Evolutionary conservation across 73 alveolate genomes (phyloP), one percentile per base, ranked within the genome.

Genomic region (Stentor roeselii): DNA sequence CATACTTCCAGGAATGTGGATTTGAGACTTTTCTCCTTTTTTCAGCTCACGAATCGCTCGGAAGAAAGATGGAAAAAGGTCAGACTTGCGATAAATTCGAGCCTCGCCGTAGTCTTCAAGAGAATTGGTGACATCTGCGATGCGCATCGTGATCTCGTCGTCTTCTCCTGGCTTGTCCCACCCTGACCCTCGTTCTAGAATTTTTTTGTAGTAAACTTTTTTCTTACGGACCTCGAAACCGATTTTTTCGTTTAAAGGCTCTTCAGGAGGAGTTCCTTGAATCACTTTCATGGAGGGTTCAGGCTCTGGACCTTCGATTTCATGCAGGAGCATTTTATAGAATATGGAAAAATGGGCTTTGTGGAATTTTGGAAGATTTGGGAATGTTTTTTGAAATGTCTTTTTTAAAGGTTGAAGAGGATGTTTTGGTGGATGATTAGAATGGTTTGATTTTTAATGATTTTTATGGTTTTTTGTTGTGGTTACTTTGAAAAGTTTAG

Each of bases 181-280:
- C 30, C 67, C 67, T 11, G 21, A 11, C 21, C 67, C 67, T 50
- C 67, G 6, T 50, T 50, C 67, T 50, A 50, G 67, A 50, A 50
- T 50, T 50, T 50, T 50, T 21, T 50, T 50, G 21, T 50, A 50
- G 67, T 50, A 50, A 50, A 50, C 67, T 50, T 50, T 50, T 21
- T 50, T 50, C 21, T 50, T 50, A 11, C 67, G 6, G 21, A 50
- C 67, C 21, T 50, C 67, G 21, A 50, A 50, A 11, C 67, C 67
- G 21, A 50, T 50, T 50, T 50, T 50, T 50, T 6, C 21, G 21
- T 50, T 50, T 21, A 50, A 50, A 6, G 67, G 67, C 67, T 50
- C 67, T 50, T 50, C 67, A 50, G 67, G 67, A 50, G 67, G 67
- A 50, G 21, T 50, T 50, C 67, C 67, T 50, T 50, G 30, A 50